Evolutionary conservation across 1,284 basidiomycete species (phyloP).

Genomic region (Cystobasidiaceae sp.): DNA sequence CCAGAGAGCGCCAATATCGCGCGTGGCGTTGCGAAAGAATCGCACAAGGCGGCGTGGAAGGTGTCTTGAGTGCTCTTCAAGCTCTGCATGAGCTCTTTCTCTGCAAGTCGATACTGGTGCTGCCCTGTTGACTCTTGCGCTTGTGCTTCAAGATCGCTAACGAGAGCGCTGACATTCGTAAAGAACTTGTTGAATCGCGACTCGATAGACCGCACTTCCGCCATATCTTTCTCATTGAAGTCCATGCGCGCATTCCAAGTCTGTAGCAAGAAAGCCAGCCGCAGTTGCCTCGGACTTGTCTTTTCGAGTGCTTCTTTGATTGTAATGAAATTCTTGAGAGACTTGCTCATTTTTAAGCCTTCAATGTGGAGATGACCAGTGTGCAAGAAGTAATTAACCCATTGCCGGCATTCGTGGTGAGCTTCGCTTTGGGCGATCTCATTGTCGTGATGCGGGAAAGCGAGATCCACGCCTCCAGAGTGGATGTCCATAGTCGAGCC

Average conservation of each 20-base stretch:
- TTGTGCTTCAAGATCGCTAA: slow-evolving; percentile 48
- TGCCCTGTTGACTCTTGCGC: slow-evolving; percentile 47
- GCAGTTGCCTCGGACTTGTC: slow-evolving; percentile 81
- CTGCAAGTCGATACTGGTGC: slow-evolving; percentile 51
- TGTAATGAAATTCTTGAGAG: slow-evolving; percentile 98
- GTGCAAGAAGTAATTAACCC: slow-evolving; percentile 99
- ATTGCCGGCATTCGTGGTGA: slow-evolving; percentile 83
- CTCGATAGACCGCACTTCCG: slow-evolving; percentile 84
- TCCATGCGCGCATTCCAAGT: slow-evolving; percentile 90
- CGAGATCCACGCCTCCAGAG: slow-evolving; percentile 91
- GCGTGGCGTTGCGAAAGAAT: slow-evolving; percentile 92
- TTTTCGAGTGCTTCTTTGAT: slow-evolving; percentile 93
- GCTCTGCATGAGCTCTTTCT: slow-evolving; percentile 53
- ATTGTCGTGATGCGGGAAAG: slow-evolving; percentile 99
- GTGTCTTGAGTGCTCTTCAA: slow-evolving; percentile 68
- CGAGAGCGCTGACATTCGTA: slow-evolving; percentile 72
- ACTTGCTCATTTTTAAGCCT: slow-evolving; percentile 99
- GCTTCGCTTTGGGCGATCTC: slow-evolving; percentile 98
- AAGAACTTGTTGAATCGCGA: slow-evolving; percentile 93
- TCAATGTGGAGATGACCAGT: slow-evolving; percentile 98
- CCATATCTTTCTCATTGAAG: slow-evolving; percentile 79
- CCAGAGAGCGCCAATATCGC: slow-evolving; percentile 75
- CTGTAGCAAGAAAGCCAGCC: slow-evolving; percentile 89
- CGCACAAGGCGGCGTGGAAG: slow-evolving; percentile 87
- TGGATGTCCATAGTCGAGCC: slow-evolving; percentile 96